These are phyloP conservation scores for Leccinum aurantiacum DNA, from an alignment of 768 basidiomycete genomes.

Conservation along the genomic window DNA sequence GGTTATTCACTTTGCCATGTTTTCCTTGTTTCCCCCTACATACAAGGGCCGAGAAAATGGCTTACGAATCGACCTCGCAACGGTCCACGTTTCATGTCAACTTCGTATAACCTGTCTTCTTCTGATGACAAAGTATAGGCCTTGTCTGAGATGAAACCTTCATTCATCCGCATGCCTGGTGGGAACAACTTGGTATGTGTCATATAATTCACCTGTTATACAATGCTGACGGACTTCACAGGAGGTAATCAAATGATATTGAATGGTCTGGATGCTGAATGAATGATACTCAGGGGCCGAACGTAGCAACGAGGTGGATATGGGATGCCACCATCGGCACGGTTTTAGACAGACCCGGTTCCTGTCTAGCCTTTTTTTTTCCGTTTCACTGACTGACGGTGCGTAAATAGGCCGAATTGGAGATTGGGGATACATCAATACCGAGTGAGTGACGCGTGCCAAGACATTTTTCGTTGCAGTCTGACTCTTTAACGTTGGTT, in stretches of 20 bases:
- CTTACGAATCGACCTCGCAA: slow-evolving; percentile 58
- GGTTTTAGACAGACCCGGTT: slow-evolving; percentile 45
- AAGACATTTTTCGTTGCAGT: background rate
- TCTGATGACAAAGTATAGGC: slow-evolving; percentile 33
- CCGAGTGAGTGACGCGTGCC: background rate
- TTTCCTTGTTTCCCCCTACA: slow-evolving; percentile 66
- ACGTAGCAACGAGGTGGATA: slow-evolving; percentile 52
- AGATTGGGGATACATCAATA: slow-evolving; percentile 60
- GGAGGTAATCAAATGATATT: slow-evolving; percentile 35
- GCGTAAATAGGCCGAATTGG: slow-evolving; percentile 44
- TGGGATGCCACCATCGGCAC: slow-evolving; percentile 64
- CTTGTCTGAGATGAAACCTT: slow-evolving; percentile 52
- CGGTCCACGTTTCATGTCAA: slow-evolving; percentile 31
- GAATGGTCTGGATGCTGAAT: background rate
- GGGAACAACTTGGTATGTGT: slow-evolving; percentile 57
- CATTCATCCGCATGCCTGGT: slow-evolving; percentile 65
- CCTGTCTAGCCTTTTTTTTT: background rate
- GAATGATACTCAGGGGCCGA: slow-evolving; percentile 45
- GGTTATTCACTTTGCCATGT: slow-evolving; percentile 55
- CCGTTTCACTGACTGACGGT: background rate
- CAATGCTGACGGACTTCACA: slow-evolving; percentile 26
- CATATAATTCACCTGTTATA: slow-evolving; percentile 15
- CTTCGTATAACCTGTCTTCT: background rate
- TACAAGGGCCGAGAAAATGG: slow-evolving; percentile 60
- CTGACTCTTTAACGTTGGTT: background rate